These are phyloP conservation scores for Sistotremastrum niveocremeum DNA, from an alignment of 768 basidiomycete genomes.

Conservation along the genomic window DNA sequence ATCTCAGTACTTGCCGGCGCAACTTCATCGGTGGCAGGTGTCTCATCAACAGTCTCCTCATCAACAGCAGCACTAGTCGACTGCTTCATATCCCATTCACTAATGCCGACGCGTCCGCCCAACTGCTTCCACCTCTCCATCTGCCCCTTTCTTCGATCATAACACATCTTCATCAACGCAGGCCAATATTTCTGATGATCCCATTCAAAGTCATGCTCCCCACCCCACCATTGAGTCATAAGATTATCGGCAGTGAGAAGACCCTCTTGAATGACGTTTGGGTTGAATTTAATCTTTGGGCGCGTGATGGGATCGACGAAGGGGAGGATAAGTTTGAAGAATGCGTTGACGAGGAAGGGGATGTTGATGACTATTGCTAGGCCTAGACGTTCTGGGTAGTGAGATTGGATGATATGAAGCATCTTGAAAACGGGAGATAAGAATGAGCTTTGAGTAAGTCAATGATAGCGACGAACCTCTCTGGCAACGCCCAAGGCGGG, in stretches of 20 bases:
- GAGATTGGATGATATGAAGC: constrained; percentile 58
- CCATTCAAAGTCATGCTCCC: constrained; percentile 53
- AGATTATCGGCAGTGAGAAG: constrained; percentile 61
- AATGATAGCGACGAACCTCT: constrained; percentile 16
- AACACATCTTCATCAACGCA: constrained; percentile 40
- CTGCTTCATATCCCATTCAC: constrained; percentile 68
- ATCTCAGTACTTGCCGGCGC: too few species aligned
- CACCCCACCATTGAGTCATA: constrained; percentile 59
- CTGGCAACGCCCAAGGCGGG: constrained; percentile 28
- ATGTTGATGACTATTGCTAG: constrained; percentile 60
- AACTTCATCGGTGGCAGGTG: neutral
- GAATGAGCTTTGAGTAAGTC: constrained; percentile 17
- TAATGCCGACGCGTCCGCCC: constrained; percentile 57
- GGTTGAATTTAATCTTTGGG: constrained; percentile 65
- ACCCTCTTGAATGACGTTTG: constrained; percentile 46
- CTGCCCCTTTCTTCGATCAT: constrained; percentile 34
- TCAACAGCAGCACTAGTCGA: neutral
- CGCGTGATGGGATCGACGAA: constrained; percentile 78
- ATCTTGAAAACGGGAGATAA: constrained; percentile 30
- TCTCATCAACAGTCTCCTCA: neutral
- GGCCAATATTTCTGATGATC: constrained; percentile 68
- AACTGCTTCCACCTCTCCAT: constrained; percentile 50
- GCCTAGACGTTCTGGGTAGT: constrained; percentile 82
- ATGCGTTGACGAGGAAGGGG: constrained; percentile 63
- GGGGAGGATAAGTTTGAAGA: constrained; percentile 66